phyloP scores from a whole-genome alignment of 768 basidiomycete species.

The Auricularia cornea region DNA sequence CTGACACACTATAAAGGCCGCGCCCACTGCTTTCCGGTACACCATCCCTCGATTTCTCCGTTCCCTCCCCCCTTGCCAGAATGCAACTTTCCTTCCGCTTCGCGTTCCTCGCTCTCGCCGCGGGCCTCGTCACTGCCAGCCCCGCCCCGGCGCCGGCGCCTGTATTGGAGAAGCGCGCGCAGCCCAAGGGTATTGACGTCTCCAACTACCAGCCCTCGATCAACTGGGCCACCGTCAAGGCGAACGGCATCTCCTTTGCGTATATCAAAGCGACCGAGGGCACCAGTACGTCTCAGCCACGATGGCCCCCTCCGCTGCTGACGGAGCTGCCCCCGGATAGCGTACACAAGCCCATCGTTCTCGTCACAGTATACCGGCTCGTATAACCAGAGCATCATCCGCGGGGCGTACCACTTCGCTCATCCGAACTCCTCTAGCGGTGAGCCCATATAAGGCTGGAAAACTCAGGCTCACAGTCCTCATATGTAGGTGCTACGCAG shows the following conservation, averaged over 20 bases:
- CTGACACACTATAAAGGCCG: too few relatives aligned
- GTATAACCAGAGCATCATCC: slow-evolving; percentile 46
- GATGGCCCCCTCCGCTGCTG: too few relatives aligned
- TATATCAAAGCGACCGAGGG: slow-evolving; percentile 67
- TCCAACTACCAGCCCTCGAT: slow-evolving; percentile 41
- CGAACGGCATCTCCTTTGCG: slow-evolving; percentile 45
- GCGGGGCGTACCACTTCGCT: slow-evolving; percentile 56
- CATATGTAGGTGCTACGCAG: slow-evolving; percentile 43
- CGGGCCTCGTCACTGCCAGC: not conserved
- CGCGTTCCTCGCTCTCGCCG: not conserved
- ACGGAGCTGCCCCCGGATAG: not conserved
- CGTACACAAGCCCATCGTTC: slow-evolving; percentile 29
- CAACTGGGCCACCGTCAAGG: slow-evolving; percentile 43
- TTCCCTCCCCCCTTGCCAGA: too few relatives aligned
- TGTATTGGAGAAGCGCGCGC: slow-evolving; percentile 29
- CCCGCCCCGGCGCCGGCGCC: too few relatives aligned
- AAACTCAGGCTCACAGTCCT: too few relatives aligned
- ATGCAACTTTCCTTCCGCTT: not conserved
- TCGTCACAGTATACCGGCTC: slow-evolving; percentile 46
- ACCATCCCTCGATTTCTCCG: too few relatives aligned
- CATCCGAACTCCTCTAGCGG: slow-evolving; percentile 36
- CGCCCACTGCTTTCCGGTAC: too few relatives aligned
- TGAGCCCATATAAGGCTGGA: not conserved
- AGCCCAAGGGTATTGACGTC: slow-evolving; percentile 47
- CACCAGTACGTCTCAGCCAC: slow-evolving; percentile 29